Base-by-base conservation (phyloP, 768 basidiomycete genomes). In the Wakefieldia striispora region DNA sequence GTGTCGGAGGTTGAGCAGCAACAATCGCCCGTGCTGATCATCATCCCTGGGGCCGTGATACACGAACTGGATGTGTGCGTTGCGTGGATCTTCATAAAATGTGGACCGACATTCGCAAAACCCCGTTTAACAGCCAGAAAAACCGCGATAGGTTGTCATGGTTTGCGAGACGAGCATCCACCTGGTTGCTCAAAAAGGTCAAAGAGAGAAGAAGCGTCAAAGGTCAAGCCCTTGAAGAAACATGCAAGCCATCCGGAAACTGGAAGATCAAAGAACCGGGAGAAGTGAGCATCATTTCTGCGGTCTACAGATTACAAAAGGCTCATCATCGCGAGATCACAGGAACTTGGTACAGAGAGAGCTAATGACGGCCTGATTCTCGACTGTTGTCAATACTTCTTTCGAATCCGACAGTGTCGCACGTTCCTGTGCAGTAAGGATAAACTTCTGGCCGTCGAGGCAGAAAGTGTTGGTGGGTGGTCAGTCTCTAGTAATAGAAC, bases 31-130 rank as follows among this genome's bases (percentile, higher is more conserved):
- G 70, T 86, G 37, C 51, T 80, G 43, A 68, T 91, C 23, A 70
- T 91, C 53, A 77, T 91, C 43, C 91, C 90, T 0, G 84, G 82
- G 10, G 81, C 77, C 7, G 90, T 92, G 16, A 76, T 92, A 44
- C 75, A 80, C 43, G 90, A 93, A 65, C 77, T 93, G 33, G 91
- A 93, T 60, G 75, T 75, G 88, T 88, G 60, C 49, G 76, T 56
- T 29, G 19, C 37, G 38, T 23, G 36, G 38, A 43, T 44, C 13
- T 45, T 40, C 13, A 38, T 40, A 39, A 23, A 20, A 34, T 19
- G 29, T 47, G 31, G 17, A 46, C 36, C 46, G 40, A 53, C 33
- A 14, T 33, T 19, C 43, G 33, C 12, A 40, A 7, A 42, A 37
- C 29, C 12, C 43, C 42, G 7, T 27, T 23, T 42, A 21, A 23